Evolutionary conservation across 2,329 filamentous ascomycete species (phyloP), one percentile per base, ranked within the genome.

Genomic region (Ophiostoma himal-ulmi): DNA sequence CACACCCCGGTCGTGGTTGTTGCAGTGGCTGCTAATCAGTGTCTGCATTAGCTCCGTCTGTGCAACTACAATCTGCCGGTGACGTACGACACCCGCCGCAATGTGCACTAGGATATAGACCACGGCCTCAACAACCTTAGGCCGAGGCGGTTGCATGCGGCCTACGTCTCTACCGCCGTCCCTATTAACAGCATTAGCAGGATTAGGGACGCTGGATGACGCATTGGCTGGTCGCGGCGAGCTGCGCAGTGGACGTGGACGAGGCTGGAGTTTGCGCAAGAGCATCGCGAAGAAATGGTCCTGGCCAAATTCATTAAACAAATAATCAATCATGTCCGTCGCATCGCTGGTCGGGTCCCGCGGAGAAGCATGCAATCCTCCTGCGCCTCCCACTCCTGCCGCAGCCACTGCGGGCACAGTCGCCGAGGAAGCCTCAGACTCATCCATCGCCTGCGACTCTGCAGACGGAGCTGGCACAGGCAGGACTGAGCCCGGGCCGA

Each of bases 21-120:
- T 86, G 75, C 95, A 91, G 70, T 96, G 89, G 20, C 87, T 14
- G 22, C 10, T 86, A 10, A 90, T 85, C 66, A 97, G 83, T 67
- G 90, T 85, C 75, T 86, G 88, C 72, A 98, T 83, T 5, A 98
- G 82, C 14, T 90, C 86, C 1, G 87, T 90, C 78, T 97, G 93
- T 3, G 88, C 84, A 69, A 96, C 87, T 13, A 96, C 83, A 20
- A 92, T 81, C 76, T 94, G 89, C 70, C 93, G 88, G 79, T 97
- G 93, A 39, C 87, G 85, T 3, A 93, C 88, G 14, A 89, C 83
- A 73, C 92, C 92, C 11, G 94, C 94, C 22, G 93, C 93, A 75
- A 98, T 88, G 80, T 98, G 93, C 17, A 95, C 90, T 67, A 98
- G 84, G 70, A 97, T 89, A 77, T 89, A 95, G 37, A 93, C 87